Evolutionary conservation across 257 asterid genomes (phyloP), one percentile per base, ranked within the genome.

Genomic region (Rauvolfia tetraphylla): DNA sequence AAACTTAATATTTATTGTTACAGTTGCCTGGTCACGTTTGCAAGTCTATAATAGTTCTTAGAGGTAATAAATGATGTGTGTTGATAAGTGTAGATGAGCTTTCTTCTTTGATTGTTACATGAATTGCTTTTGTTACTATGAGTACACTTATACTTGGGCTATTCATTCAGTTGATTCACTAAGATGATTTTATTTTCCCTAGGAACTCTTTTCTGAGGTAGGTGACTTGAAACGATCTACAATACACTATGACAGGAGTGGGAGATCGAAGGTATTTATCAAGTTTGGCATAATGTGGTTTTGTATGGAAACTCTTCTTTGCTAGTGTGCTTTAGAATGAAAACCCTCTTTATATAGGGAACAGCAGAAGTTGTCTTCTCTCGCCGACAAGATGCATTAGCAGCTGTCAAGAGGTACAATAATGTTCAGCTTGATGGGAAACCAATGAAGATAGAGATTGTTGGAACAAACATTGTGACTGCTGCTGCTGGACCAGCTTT

Each of bases 201-300:
- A 95, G 99, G 99, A 95, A 84, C 92, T 95, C 63, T 93, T 95
- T 75, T 79, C 95, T 0, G 99, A 95, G 84, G 93, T 90, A 68
- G 99, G 99, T 36, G 97, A 93, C 82, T 76, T 95, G 83, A 95
- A 95, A 82, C 84, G 95, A 39, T 88, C 74, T 78, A 77, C 75
- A 0, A 74, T 95, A 78, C 97, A 95, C 83, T 95, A 93, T 81
- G 97, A 95, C 81, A 89, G 91, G 86, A 95, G 95, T 59, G 97
- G 98, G 46, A 88, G 99, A 81, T 95, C 99, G 59, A 93, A 95
- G 99, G 99, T 95, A 90, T 67, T 36, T 67, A 59, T 72, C 48
- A 72, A 72, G 75, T 70, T 83, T 82, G 68, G 25, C 49, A 76
- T 68, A 62, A 68, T 78, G 66, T 63, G 76, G 70, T 80, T 83